phyloP scores from a whole-genome alignment of 805 yeast species.

The Myxozyma nipponensis region DNA sequence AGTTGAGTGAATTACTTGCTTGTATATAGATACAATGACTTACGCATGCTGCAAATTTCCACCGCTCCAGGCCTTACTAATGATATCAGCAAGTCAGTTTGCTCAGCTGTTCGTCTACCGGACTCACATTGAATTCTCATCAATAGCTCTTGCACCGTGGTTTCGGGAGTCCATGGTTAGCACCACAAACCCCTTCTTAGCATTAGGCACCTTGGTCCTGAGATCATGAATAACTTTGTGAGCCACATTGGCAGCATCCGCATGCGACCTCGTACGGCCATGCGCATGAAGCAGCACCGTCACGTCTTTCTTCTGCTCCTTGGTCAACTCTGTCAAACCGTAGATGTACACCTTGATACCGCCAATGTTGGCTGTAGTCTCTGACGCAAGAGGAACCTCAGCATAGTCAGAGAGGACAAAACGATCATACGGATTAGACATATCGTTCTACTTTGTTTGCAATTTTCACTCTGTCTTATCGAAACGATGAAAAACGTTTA shows the following conservation, averaged over 20 bases:
- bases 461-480: too few relatives aligned
- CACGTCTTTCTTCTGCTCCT: constrained; percentile 28
- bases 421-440: background rate
- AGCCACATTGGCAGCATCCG: constrained; percentile 43
- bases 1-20: background rate
- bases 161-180: constrained; percentile 53
- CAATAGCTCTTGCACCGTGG: constrained; percentile 48
- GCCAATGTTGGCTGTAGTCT: constrained; percentile 37
- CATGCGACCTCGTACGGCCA: constrained; percentile 44
- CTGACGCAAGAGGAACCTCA: constrained; percentile 14
- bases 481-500: too few relatives aligned
- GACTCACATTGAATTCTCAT: constrained; percentile 10
- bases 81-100: background rate
- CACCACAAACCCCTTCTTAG: constrained; percentile 39
- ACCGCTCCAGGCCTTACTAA: constrained; percentile 45
- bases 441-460: too few relatives aligned
- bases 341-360: constrained; percentile 47
- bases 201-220: constrained; percentile 19
- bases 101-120: background rate
- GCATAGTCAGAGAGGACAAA: constrained; percentile 21
- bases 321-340: constrained; percentile 40
- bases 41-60: constrained; percentile 49
- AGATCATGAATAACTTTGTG: constrained; percentile 37
- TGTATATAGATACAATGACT: background rate
- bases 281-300: constrained; percentile 48